These are phyloP conservation scores for Saccharomycopsis fermentans DNA, from an alignment of 805 yeast species.

Conservation along the genomic window DNA sequence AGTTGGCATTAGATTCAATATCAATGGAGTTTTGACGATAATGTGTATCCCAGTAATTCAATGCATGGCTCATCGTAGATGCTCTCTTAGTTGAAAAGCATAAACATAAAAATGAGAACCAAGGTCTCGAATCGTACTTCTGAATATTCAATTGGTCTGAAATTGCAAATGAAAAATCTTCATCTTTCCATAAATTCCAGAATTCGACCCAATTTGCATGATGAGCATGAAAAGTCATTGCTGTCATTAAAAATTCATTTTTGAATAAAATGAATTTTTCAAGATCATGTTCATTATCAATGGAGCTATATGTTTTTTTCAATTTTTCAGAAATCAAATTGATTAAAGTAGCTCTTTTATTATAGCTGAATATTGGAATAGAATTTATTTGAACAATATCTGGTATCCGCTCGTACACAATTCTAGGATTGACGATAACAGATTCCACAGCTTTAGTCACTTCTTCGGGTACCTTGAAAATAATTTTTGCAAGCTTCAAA, in stretches of 20 bases:
- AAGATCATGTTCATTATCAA: not conserved
- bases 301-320: not conserved
- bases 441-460: not conserved
- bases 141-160: not conserved
- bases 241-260: constrained; percentile 8
- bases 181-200: constrained; percentile 14
- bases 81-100: constrained; percentile 1
- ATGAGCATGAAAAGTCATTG: not conserved
- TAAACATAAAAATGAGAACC: constrained; percentile 8
- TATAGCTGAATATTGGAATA: not conserved
- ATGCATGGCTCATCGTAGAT: constrained; percentile 1
- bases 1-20: not conserved
- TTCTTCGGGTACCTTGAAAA: not conserved
- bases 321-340: not conserved
- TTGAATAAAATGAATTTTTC: constrained; percentile 4
- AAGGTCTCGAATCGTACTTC: constrained; percentile 13
- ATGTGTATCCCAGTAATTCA: constrained; percentile 4
- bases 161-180: not conserved
- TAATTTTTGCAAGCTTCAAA: not conserved
- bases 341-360: not conserved
- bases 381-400: not conserved
- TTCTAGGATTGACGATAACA: not conserved
- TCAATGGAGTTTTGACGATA: not conserved
- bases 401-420: not conserved
- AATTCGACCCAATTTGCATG: constrained; percentile 2